Evolutionary conservation across 2,329 filamentous ascomycete species (phyloP).

Genomic region (Lasiodiplodia sp.): DNA sequence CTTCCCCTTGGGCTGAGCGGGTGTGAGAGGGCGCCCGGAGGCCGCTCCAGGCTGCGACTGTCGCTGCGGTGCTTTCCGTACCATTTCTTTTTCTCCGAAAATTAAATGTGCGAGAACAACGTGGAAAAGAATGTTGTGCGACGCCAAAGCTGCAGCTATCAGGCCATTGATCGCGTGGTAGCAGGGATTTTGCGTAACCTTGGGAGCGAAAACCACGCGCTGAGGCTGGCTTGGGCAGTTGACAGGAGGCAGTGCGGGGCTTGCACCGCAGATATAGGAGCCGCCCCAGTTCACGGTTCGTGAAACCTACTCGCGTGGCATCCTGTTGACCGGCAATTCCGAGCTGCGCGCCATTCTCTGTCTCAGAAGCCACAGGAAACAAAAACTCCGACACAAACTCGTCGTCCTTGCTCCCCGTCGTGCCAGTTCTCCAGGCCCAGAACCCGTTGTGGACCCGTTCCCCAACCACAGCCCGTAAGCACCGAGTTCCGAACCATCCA

Average conservation of each 20-base stretch:
- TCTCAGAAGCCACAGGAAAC: background rate
- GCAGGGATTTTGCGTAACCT: background rate
- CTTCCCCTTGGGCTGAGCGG: too few relatives aligned
- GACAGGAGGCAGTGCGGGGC: too few relatives aligned
- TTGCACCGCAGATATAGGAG: too few relatives aligned
- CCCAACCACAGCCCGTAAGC: background rate
- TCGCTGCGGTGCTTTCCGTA: background rate
- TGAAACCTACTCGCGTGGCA: background rate
- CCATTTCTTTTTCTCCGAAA: background rate
- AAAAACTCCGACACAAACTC: background rate
- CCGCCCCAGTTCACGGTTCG: background rate
- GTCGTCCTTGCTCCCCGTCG: background rate
- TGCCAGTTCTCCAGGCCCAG: background rate
- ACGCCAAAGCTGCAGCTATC: background rate
- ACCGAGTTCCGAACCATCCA: background rate
- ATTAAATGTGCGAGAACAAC: background rate
- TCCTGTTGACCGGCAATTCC: background rate
- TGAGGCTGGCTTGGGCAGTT: too few relatives aligned
- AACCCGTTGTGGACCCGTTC: background rate
- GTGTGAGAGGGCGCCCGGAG: too few relatives aligned
- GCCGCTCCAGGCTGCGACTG: background rate
- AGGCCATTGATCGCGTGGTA: background rate
- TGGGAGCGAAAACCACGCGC: background rate
- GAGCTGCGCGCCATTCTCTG: background rate
- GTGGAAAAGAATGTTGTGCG: background rate